Evolutionary conservation across 2,329 filamentous ascomycete genomes (phyloP).

Genomic region (Beauveria medogensis): DNA sequence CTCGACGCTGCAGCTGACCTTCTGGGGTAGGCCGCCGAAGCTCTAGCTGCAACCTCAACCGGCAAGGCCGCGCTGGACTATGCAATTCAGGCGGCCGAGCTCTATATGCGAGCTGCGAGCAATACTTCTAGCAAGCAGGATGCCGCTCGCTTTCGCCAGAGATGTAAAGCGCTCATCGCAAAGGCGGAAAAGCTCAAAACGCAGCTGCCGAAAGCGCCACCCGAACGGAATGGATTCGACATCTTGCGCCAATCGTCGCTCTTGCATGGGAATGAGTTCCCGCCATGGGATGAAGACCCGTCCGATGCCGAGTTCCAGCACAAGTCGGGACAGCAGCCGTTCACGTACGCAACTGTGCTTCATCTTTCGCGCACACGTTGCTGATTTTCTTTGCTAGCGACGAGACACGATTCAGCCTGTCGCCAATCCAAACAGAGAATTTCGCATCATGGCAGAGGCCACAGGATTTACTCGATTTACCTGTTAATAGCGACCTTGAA

Average conservation of each 20-base stretch:
- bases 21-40: slow-evolving; percentile 28
- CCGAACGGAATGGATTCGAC: neutral
- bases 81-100: slow-evolving; percentile 69
- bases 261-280: slow-evolving; percentile 76
- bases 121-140: slow-evolving; percentile 54
- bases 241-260: slow-evolving; percentile 70
- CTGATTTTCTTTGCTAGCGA: slow-evolving; percentile 46
- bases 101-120: slow-evolving; percentile 69
- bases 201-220: slow-evolving; percentile 9
- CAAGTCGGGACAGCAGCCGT: slow-evolving; percentile 42
- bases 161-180: slow-evolving; percentile 62
- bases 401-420: slow-evolving; percentile 60
- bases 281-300: slow-evolving; percentile 69
- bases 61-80: slow-evolving; percentile 58
- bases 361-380: slow-evolving; percentile 5
- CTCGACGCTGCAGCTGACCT: neutral
- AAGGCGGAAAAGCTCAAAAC: slow-evolving; percentile 69
- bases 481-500: slow-evolving; percentile 21
- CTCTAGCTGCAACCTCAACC: slow-evolving; percentile 25
- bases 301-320: slow-evolving; percentile 52
- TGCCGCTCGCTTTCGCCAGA: slow-evolving; percentile 56
- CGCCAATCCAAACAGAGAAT: slow-evolving; percentile 62
- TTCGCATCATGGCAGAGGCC: slow-evolving; percentile 81
- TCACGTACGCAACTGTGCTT: slow-evolving; percentile 44
- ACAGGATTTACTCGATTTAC: slow-evolving; percentile 50